These are phyloP conservation scores for Xylariaceae sp. DNA, from an alignment of 2,329 filamentous ascomycete genomes.

Conservation along the genomic window DNA sequence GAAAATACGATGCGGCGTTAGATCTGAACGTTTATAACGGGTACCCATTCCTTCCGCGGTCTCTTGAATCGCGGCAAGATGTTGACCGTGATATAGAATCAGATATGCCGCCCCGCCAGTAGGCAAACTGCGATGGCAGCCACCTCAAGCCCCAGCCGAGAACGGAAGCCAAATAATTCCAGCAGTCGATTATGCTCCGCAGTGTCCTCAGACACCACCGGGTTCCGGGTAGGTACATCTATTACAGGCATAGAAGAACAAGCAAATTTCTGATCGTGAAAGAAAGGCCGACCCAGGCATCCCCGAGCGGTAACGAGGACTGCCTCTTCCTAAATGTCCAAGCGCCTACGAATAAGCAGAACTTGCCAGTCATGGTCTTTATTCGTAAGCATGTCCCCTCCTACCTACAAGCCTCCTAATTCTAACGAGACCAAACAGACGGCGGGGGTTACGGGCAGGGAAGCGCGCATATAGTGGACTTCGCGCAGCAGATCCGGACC, in stretches of 20 bases:
- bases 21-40: constrained; percentile 50
- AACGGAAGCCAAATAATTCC: constrained; percentile 37
- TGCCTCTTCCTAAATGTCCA: constrained; percentile 53
- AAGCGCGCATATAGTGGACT: constrained; percentile 25
- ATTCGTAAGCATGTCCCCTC: constrained; percentile 39
- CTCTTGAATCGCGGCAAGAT: neutral
- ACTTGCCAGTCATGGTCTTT: constrained; percentile 50
- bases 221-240: constrained; percentile 27
- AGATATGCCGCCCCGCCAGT: constrained; percentile 48
- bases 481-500: constrained; percentile 34
- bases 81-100: constrained; percentile 40
- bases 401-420: neutral
- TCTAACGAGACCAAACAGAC: constrained; percentile 34
- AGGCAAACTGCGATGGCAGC: constrained; percentile 47
- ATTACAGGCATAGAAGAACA: neutral
- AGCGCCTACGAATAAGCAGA: constrained; percentile 40
- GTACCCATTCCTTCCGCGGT: constrained; percentile 31
- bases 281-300: constrained; percentile 2
- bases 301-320: constrained; percentile 44
- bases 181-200: constrained; percentile 35
- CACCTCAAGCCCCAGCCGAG: constrained; percentile 38
- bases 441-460: constrained; percentile 48
- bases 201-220: constrained; percentile 39
- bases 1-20: constrained; percentile 41
- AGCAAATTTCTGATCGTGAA: constrained; percentile 5